Base-by-base conservation (phyloP, 139 green algal species). In the Pleodorina starrii region DNA sequence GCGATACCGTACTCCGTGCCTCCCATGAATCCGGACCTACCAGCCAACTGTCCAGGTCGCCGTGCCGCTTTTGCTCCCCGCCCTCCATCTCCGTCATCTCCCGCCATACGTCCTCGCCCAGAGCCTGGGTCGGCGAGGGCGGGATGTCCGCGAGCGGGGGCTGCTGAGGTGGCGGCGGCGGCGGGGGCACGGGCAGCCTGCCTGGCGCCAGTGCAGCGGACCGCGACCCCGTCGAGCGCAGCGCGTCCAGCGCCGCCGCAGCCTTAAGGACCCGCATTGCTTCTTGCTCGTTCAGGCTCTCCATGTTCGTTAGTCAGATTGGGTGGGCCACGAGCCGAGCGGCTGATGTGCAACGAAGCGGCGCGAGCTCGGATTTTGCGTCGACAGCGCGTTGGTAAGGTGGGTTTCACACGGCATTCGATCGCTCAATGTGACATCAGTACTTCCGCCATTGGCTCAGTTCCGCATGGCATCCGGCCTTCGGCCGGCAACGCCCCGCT, bases 21-120 rank as follows among this genome's bases (percentile, higher is more conserved):
- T n/a, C n/a, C n/a, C n/a, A n/a, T n/a, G n/a, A n/a, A n/a, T n/a
- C n/a, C n/a, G n/a, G n/a, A n/a, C 72, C 0, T 42, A 90, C 85
- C 76, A 86, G 68, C 86, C 86, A 90, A 35, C 46, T 81, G 63
- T 90, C 86, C 25, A 85, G 60, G 43, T 86, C 89, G 5, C 44
- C 60, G 0, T 16, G 51, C 2, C 40, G 50, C 10, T 76, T 63
- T 32, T 84, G 42, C 71, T 36, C 36, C 7, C 48, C 69, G 14
- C 9, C 7, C 16, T 88, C 82, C 66, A 63, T 79, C 25, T 80
- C 66, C 32, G 42, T 27, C 12, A 88, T 51, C 0, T 69, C 82
- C 1, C 32, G 35, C 63, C 44, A 88, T 11, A 50, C 60, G 21
- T 69, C 63, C 7, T 88, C 66, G 0, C 16, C 76, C 35, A 84